Evolutionary conservation across 495 filamentous ascomycete species (phyloP).

Genomic region (Aspergillus olivimuriae): DNA sequence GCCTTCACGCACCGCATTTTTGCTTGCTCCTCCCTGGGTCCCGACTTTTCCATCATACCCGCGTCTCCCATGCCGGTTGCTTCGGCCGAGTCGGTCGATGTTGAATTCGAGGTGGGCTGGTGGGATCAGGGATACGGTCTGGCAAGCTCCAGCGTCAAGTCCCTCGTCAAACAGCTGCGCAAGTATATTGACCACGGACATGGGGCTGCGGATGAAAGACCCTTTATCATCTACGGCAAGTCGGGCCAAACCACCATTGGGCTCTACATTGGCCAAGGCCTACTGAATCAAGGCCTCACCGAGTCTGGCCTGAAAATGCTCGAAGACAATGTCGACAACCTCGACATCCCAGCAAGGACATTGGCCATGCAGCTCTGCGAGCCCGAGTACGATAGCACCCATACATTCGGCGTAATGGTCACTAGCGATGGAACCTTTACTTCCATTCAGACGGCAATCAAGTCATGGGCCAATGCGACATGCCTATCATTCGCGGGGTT

Average conservation of each 20-base stretch:
- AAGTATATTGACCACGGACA: slow-evolving; percentile 17
- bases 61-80: neutral
- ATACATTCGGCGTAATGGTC: slow-evolving; percentile 28
- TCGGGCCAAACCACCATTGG: slow-evolving; percentile 16
- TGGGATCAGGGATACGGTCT: slow-evolving; percentile 12
- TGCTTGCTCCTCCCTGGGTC: slow-evolving; percentile 26
- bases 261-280: slow-evolving; percentile 22
- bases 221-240: slow-evolving; percentile 13
- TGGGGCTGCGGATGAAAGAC: slow-evolving; percentile 4
- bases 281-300: slow-evolving; percentile 19
- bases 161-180: slow-evolving; percentile 19
- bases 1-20: slow-evolving; percentile 19
- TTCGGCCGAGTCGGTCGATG: slow-evolving; percentile 5
- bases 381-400: slow-evolving; percentile 14
- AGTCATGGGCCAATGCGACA: slow-evolving; percentile 25
- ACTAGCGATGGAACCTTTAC: slow-evolving; percentile 25
- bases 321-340: slow-evolving; percentile 10
- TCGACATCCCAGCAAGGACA: slow-evolving; percentile 9
- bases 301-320: slow-evolving; percentile 15
- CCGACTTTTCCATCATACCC: slow-evolving; percentile 14
- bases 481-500: slow-evolving; percentile 21
- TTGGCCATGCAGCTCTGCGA: slow-evolving; percentile 34
- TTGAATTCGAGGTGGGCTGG: slow-evolving; percentile 21
- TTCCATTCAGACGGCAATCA: slow-evolving; percentile 24
- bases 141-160: slow-evolving; percentile 7